phyloP scores from a whole-genome alignment of 306 rosid genomes.

The Quercus dentata region DNA sequence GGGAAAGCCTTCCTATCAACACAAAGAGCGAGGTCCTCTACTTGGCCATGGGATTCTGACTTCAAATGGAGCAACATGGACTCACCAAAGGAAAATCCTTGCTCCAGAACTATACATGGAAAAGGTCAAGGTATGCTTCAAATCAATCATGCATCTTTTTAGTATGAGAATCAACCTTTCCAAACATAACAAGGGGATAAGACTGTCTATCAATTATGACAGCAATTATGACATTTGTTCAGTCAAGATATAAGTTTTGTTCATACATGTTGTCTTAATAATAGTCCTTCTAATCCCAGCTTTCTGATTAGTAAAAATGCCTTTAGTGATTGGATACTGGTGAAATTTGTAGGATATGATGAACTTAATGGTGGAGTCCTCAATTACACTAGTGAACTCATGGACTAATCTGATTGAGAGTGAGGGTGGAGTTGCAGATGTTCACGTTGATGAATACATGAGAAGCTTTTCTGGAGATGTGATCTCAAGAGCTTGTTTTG shows the following conservation, averaged over 20 bases:
- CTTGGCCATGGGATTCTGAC: constrained; percentile 41
- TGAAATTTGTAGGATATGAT: constrained; percentile 14
- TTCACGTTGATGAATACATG: constrained; percentile 22
- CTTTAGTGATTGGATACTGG: background rate
- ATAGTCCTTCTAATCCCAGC: no score
- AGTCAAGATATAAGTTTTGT: no score
- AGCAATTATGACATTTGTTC: no score
- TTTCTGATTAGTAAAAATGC: no score
- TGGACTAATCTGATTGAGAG: constrained; percentile 13
- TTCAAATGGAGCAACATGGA: constrained; percentile 41
- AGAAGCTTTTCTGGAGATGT: constrained; percentile 26
- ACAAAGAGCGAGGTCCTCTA: constrained; percentile 28
- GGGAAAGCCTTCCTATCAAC: constrained; percentile 34
- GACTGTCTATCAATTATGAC: no score
- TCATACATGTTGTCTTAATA: no score
- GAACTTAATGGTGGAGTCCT: constrained; percentile 9
- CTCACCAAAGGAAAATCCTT: constrained; percentile 40
- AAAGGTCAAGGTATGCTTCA: constrained; percentile 38
- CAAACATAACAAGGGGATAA: no score
- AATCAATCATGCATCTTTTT: background rate
- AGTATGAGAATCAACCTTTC: no score
- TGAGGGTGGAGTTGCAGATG: constrained; percentile 6
- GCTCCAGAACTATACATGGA: constrained; percentile 49
- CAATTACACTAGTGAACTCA: constrained; percentile 10
- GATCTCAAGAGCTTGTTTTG: constrained; percentile 30